Evolutionary conservation across 2,329 filamentous ascomycete genomes (phyloP).

Genomic region (Hansfordia pulvinata): DNA sequence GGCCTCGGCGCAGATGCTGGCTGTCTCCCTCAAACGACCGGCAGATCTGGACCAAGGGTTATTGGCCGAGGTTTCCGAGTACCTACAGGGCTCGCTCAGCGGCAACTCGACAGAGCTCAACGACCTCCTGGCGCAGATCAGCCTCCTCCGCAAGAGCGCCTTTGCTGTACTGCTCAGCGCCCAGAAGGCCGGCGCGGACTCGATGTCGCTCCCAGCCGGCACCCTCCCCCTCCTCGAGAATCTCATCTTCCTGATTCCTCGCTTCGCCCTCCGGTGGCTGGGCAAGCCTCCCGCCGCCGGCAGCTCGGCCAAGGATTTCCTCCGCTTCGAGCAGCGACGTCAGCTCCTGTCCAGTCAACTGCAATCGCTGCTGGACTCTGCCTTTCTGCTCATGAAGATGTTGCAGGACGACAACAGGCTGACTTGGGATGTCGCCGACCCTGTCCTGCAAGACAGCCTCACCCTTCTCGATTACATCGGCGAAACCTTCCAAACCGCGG

Average conservation of each 20-base stretch:
- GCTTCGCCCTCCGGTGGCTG: constrained; percentile 47
- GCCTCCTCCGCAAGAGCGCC: constrained; percentile 37
- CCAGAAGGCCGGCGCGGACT: constrained; percentile 5
- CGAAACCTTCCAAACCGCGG: constrained; percentile 15
- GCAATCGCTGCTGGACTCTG: constrained; percentile 45
- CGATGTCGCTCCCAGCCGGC: constrained; percentile 1
- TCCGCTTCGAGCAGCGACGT: constrained; percentile 48
- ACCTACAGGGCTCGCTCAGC: constrained; percentile 43
- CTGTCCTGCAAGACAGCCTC: constrained; percentile 41
- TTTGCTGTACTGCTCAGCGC: constrained; percentile 28
- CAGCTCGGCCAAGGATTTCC: constrained; percentile 38
- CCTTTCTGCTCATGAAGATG: constrained; percentile 40
- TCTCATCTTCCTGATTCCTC: constrained; percentile 43
- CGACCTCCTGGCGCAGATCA: constrained; percentile 43
- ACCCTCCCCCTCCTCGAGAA: constrained; percentile 30
- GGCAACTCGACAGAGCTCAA: constrained; percentile 47
- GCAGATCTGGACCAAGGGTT: constrained; percentile 25
- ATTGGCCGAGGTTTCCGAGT: constrained; percentile 33
- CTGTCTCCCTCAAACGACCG: constrained; percentile 35
- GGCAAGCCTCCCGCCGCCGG: constrained; percentile 39
- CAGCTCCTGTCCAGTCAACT: constrained; percentile 36
- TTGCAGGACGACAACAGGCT: constrained; percentile 32
- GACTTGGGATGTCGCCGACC: constrained; percentile 41
- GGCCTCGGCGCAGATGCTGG: constrained; percentile 38
- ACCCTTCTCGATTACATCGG: constrained; percentile 38